These are phyloP conservation scores for Parathielavia appendiculata DNA, from an alignment of 495 filamentous ascomycete genomes.

Conservation along the genomic window DNA sequence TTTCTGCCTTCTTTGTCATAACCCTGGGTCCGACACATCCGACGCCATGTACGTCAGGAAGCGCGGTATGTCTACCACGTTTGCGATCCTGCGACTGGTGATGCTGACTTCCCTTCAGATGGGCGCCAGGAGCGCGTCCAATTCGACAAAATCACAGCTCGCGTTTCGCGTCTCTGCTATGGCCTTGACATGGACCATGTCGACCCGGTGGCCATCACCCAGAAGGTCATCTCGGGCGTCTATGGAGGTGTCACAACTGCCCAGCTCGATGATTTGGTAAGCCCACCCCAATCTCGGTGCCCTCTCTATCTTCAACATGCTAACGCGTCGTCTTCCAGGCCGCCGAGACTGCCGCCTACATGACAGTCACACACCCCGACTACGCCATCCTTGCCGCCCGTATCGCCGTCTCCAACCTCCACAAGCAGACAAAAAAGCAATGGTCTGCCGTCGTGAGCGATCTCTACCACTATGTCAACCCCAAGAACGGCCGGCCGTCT, in stretches of 20 bases:
- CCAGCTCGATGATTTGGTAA: constrained; percentile 92
- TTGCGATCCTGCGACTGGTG: neutral
- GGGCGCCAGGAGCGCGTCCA: constrained; percentile 99
- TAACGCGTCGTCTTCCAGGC: constrained; percentile 52
- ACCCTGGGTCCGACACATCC: constrained; percentile 7
- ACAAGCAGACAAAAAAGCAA: constrained; percentile 99
- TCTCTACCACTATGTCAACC: constrained; percentile 93
- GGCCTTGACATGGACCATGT: constrained; percentile 94
- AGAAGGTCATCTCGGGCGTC: constrained; percentile 98
- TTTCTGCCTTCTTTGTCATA: constrained; percentile 12
- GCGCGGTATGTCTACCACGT: constrained; percentile 45
- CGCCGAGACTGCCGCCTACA: constrained; percentile 97
- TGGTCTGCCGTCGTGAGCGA: constrained; percentile 91
- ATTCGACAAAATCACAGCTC: constrained; percentile 99
- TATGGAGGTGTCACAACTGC: constrained; percentile 97
- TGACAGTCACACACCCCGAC: constrained; percentile 98
- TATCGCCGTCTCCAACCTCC: constrained; percentile 97
- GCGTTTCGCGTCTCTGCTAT: constrained; percentile 95
- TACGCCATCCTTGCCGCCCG: constrained; percentile 98
- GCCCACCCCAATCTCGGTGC: constrained; percentile 23
- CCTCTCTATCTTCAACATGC: constrained; percentile 5
- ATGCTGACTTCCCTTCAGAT: constrained; percentile 53
- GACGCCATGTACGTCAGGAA: constrained; percentile 55
- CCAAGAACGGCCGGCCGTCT: constrained; percentile 75
- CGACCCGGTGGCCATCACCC: constrained; percentile 95